Conservation (phyloP, 768 basidiomycete species). For the Antrodiella citrinella region DNA sequence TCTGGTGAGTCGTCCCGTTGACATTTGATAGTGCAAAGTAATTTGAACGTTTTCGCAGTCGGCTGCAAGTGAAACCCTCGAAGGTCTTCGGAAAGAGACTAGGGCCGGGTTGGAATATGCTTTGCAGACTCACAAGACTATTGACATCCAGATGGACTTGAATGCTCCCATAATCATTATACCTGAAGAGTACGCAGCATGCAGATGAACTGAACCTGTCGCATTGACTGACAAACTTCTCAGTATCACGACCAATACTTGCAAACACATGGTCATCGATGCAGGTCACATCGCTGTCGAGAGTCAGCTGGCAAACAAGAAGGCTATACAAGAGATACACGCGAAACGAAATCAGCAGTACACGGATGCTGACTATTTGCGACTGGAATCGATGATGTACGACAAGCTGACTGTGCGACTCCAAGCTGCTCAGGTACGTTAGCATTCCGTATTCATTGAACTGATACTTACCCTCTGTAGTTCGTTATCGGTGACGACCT, state of each 20-base stretch:
- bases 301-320: conserved; percentile 83
- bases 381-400: conserved; percentile 91
- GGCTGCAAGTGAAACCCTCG: conserved; percentile 88
- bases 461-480: conserved; percentile 31
- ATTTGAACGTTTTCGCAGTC: conserved; percentile 36
- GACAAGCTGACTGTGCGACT: conserved; percentile 81
- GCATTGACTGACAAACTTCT: background rate
- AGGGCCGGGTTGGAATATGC: conserved; percentile 91
- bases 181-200: conserved; percentile 69
- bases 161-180: conserved; percentile 96
- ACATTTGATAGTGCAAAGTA: background rate
- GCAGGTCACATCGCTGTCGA: conserved; percentile 95
- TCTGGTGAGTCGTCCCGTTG: conserved; percentile 42
- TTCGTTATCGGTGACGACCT: conserved; percentile 85
- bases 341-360: conserved; percentile 81
- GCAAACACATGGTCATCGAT: conserved; percentile 87
- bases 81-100: conserved; percentile 90
- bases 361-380: conserved; percentile 76
- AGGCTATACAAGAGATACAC: conserved; percentile 66
- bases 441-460: background rate
- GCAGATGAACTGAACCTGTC: background rate
- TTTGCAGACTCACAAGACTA: conserved; percentile 86
- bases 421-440: conserved; percentile 78
- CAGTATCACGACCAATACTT: conserved; percentile 68
- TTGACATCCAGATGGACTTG: conserved; percentile 94